phyloP scores from a whole-genome alignment of 176 grass and related monocot genomes.

The Aechmea fasciata region DNA sequence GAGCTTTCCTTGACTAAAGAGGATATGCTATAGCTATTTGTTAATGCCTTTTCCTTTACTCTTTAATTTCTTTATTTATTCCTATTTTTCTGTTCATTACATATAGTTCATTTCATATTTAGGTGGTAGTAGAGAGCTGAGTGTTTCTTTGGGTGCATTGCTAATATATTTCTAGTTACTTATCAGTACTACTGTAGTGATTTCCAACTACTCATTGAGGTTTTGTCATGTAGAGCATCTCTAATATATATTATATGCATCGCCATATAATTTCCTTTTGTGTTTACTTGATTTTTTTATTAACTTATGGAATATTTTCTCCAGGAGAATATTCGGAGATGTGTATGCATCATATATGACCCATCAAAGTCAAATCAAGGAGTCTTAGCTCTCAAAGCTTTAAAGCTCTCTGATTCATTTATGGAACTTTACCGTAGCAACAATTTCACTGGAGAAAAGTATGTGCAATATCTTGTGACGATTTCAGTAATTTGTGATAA shows the following conservation, averaged over 20 bases:
- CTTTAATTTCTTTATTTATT: too few relatives aligned
- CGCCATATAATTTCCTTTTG: too few relatives aligned
- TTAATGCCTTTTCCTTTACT: too few relatives aligned
- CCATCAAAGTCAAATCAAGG: slow-evolving; percentile 93
- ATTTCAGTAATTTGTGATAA: neutral
- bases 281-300: neutral
- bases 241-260: too few relatives aligned
- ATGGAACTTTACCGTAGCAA: slow-evolving; percentile 92
- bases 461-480: slow-evolving; percentile 19
- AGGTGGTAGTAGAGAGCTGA: too few relatives aligned
- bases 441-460: slow-evolving; percentile 95
- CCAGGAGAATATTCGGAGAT: slow-evolving; percentile 89
- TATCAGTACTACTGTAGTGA: neutral
- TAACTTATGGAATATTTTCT: slow-evolving; percentile 8
- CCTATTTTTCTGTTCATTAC: too few relatives aligned
- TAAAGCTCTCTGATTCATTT: slow-evolving; percentile 93
- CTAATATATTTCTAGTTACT: neutral
- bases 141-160: too few relatives aligned
- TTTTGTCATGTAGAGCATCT: too few relatives aligned
- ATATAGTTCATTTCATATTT: too few relatives aligned
- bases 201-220: too few relatives aligned
- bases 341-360: slow-evolving; percentile 94
- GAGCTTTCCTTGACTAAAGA: too few relatives aligned
- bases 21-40: too few relatives aligned
- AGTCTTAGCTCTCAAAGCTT: slow-evolving; percentile 91